Conservation (phyloP, 352 stramenopile genomes). For the Phytopythium cucurbitacearum region DNA sequence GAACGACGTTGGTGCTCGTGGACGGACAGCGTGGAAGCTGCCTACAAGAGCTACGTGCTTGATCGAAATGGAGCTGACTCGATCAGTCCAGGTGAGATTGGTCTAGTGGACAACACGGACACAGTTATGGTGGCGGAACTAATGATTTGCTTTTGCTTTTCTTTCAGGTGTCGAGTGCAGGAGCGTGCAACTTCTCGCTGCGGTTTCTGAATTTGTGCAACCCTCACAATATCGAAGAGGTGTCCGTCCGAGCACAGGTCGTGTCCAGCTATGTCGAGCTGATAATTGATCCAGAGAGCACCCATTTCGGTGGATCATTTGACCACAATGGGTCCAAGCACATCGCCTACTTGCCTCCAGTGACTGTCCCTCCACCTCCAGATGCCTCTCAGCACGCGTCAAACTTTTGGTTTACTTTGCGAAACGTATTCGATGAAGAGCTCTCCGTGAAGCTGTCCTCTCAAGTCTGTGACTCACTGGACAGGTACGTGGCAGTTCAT, state of each 20-base stretch:
- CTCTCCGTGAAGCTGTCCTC: slow-evolving; percentile 61
- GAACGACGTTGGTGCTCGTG: slow-evolving; percentile 3
- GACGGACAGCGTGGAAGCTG: slow-evolving; percentile 45
- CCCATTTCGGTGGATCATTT: slow-evolving; percentile 26
- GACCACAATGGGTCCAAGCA: slow-evolving; percentile 19
- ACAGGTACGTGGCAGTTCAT: slow-evolving; percentile 26
- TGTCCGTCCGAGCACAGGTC: slow-evolving; percentile 61
- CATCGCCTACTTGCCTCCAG: slow-evolving; percentile 65
- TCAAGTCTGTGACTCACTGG: slow-evolving; percentile 30
- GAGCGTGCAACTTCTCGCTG: slow-evolving; percentile 53
- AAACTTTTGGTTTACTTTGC: slow-evolving; percentile 83
- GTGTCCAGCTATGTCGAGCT: slow-evolving; percentile 85
- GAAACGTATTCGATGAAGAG: slow-evolving; percentile 87
- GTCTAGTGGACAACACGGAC: background rate
- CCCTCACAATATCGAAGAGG: slow-evolving; percentile 69
- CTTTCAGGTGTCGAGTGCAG: slow-evolving; percentile 39
- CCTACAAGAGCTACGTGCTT: slow-evolving; percentile 36
- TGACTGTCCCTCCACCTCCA: slow-evolving; percentile 58
- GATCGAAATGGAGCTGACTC: slow-evolving; percentile 68
- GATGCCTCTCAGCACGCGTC: slow-evolving; percentile 48
- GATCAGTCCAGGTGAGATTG: slow-evolving; percentile 45
- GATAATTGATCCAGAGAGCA: slow-evolving; percentile 73
- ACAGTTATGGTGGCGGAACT: background rate
- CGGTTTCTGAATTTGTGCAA: slow-evolving; percentile 78
- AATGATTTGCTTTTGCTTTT: slow-evolving; percentile 2